phyloP scores from a whole-genome alignment of 345 rosid genomes.

The Trapa incisa region DNA sequence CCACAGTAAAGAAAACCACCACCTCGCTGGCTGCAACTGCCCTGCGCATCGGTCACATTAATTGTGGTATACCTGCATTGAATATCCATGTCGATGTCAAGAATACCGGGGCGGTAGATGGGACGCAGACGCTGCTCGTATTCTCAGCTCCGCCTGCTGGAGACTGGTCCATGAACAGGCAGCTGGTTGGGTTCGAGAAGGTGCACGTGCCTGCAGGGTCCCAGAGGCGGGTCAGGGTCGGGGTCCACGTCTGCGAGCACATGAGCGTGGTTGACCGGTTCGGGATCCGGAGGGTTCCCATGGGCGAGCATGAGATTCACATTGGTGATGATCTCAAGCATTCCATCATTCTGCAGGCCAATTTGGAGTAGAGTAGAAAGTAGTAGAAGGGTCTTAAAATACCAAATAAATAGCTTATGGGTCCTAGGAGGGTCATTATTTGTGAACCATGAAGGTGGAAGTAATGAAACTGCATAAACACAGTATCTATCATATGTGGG shows the following conservation, averaged over 20 bases:
- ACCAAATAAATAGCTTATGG: not conserved
- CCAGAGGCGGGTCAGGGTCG: conserved; percentile 27
- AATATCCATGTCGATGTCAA: conserved; percentile 43
- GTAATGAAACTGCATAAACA: not conserved
- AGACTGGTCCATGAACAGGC: conserved; percentile 40
- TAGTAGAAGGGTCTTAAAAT: not conserved
- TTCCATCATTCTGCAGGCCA: conserved; percentile 53
- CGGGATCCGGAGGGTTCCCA: conserved; percentile 80
- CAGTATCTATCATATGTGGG: not conserved
- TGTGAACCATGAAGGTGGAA: not conserved
- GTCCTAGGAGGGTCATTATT: not conserved
- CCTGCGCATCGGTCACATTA: conserved; percentile 37
- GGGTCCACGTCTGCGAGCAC: conserved; percentile 63
- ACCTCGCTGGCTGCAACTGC: conserved; percentile 22
- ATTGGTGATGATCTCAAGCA: conserved; percentile 63
- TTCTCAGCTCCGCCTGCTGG: conserved; percentile 45
- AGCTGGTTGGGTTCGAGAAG: conserved; percentile 57
- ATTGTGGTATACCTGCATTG: conserved; percentile 35
- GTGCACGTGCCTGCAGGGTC: conserved; percentile 52
- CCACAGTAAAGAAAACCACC: conserved; percentile 24
- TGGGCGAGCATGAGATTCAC: conserved; percentile 59
- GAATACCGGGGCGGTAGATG: conserved; percentile 61
- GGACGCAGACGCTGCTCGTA: conserved; percentile 64
- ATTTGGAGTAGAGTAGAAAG: not conserved
- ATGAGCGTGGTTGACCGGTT: conserved; percentile 58